These are phyloP conservation scores for Rhizoclosmatium sp. DNA, from an alignment of 192 early-diverging fungal species.

Conservation along the genomic window DNA sequence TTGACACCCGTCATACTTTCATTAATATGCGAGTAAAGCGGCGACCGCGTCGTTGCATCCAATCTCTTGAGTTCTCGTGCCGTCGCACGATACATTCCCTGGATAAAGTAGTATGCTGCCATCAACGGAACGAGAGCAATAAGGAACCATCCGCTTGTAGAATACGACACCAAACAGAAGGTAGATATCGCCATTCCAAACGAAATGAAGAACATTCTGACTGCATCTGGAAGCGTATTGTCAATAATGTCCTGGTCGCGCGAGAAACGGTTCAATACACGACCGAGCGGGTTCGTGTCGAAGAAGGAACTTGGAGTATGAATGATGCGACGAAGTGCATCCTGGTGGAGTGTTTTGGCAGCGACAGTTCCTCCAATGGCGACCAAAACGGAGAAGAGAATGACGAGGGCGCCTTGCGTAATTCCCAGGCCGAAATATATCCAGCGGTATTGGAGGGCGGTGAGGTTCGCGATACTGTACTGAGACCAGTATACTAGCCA, in stretches of 20 bases:
- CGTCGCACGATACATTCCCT: conserved; percentile 43
- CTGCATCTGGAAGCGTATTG: conserved; percentile 43
- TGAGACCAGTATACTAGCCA: conserved; percentile 49
- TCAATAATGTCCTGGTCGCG: conserved; percentile 69
- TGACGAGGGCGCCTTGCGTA: conserved; percentile 37
- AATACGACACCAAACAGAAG: conserved; percentile 40
- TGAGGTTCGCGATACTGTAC: conserved; percentile 47
- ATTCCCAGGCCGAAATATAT: conserved; percentile 40
- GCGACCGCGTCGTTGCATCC: conserved; percentile 54
- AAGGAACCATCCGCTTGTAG: conserved; percentile 39
- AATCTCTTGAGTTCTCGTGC: conserved; percentile 50
- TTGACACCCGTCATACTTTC: conserved; percentile 80
- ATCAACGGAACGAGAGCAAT: conserved; percentile 36
- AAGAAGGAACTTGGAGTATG: conserved; percentile 82
- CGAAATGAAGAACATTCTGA: conserved; percentile 54
- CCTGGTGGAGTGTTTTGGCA: conserved; percentile 70
- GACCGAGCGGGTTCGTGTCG: conserved; percentile 76
- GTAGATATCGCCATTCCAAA: conserved; percentile 34
- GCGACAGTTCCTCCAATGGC: conserved; percentile 58
- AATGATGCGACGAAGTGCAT: conserved; percentile 69
- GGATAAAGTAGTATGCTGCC: conserved; percentile 43
- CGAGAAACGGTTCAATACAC: conserved; percentile 73
- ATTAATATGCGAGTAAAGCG: conserved; percentile 77
- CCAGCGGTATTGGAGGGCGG: conserved; percentile 32
- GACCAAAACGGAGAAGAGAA: conserved; percentile 51